These are phyloP conservation scores for Cantharellus cinnabarinus DNA, from an alignment of 768 basidiomycete genomes.

Conservation along the genomic window DNA sequence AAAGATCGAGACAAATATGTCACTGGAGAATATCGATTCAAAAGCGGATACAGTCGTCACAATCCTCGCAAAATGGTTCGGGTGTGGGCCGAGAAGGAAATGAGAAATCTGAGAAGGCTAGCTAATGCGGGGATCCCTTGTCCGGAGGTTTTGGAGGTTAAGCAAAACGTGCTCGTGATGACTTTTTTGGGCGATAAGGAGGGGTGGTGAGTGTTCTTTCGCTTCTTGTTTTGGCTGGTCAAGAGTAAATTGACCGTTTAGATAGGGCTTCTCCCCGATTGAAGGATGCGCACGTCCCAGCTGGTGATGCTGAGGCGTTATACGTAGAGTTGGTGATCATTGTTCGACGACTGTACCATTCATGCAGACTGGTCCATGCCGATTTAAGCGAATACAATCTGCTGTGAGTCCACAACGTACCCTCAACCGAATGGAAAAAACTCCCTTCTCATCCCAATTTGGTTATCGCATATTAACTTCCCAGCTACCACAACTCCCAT, in stretches of 20 bases:
- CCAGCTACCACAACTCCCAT: constrained; percentile 23
- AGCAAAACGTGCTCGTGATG: constrained; percentile 96
- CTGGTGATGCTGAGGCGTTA: constrained; percentile 31
- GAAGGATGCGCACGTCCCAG: constrained; percentile 60
- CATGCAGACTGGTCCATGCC: constrained; percentile 88
- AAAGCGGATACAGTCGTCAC: constrained; percentile 64
- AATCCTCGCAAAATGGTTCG: constrained; percentile 99
- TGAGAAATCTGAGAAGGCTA: constrained; percentile 82
- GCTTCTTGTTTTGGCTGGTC: neutral
- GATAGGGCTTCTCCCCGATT: constrained; percentile 77
- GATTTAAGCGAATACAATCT: constrained; percentile 98
- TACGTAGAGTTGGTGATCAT: constrained; percentile 66
- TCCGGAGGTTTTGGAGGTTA: constrained; percentile 79
- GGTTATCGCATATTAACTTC: neutral
- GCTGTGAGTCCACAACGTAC: constrained; percentile 28
- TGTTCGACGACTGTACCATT: constrained; percentile 68
- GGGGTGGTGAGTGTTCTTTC: constrained; percentile 41
- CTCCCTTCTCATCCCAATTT: neutral
- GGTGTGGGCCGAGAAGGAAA: constrained; percentile 97
- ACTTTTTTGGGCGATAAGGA: constrained; percentile 64
- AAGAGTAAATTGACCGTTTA: neutral
- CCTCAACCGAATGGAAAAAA: neutral
- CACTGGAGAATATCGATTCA: constrained; percentile 87
- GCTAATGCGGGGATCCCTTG: constrained; percentile 64
- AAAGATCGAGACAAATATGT: constrained; percentile 97